phyloP scores from a whole-genome alignment of 2,329 filamentous ascomycete genomes.

The Penicillium sp. region DNA sequence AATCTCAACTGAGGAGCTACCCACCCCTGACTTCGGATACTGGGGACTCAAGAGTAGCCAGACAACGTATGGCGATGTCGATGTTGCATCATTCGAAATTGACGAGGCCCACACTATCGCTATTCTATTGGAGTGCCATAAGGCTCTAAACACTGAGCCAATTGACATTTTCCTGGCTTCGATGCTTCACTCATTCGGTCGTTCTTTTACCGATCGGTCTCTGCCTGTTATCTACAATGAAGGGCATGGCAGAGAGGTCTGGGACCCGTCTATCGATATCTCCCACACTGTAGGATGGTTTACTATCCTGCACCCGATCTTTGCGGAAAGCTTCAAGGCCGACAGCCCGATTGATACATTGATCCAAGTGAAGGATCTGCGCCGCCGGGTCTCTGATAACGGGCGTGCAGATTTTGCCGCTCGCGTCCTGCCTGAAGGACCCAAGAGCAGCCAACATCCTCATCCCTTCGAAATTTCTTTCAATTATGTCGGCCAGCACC shows the following conservation, averaged over 20 bases:
- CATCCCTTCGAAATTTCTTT: conserved; percentile 46
- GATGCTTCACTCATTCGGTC: conserved; percentile 45
- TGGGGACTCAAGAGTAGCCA: conserved; percentile 34
- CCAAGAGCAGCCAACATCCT: conserved; percentile 33
- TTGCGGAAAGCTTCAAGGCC: conserved; percentile 28
- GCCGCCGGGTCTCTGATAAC: conserved; percentile 38
- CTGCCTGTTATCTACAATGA: conserved; percentile 49
- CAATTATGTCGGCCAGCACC: conserved; percentile 41
- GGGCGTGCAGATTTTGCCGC: conserved; percentile 40
- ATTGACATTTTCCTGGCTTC: conserved; percentile 40
- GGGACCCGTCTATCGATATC: conserved; percentile 47
- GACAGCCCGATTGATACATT: conserved; percentile 33
- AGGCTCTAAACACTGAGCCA: conserved; percentile 34
- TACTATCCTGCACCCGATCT: conserved; percentile 49
- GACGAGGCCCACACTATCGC: conserved; percentile 27
- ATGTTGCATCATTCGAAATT: conserved; percentile 36
- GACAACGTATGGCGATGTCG: conserved; percentile 38
- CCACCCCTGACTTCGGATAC: conserved; percentile 34
- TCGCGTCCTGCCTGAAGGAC: conserved; percentile 32
- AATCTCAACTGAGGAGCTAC: conserved; percentile 17
- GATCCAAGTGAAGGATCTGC: conserved; percentile 39
- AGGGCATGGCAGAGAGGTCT: conserved; percentile 49
- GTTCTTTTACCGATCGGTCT: conserved; percentile 42
- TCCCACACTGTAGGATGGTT: conserved; percentile 54
- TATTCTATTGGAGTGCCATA: conserved; percentile 34